Evolutionary conservation across 164 flowering plant genomes (phyloP).

Genomic region (Stephania cephalantha): DNA sequence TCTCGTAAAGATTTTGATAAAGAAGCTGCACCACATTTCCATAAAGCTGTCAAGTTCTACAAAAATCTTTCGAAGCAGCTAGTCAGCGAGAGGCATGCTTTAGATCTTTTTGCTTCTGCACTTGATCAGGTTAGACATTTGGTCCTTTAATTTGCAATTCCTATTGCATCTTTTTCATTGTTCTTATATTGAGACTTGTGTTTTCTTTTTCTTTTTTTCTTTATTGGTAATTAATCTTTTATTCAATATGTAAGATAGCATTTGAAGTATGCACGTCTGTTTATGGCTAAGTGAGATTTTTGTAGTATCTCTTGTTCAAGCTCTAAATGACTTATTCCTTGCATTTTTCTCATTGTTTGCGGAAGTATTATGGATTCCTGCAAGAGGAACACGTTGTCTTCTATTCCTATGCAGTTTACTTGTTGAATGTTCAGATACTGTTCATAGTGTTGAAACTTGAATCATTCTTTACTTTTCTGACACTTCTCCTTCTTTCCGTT

Average conservation of each 20-base stretch:
- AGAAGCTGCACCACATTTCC: slow-evolving; percentile 84
- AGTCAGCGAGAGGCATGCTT: slow-evolving; percentile 83
- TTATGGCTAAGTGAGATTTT: background rate
- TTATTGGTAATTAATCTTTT: background rate
- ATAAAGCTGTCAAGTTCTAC: slow-evolving; percentile 87
- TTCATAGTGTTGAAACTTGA: background rate
- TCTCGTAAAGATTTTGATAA: slow-evolving; percentile 98
- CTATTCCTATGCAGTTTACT: background rate
- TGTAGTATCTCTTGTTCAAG: background rate
- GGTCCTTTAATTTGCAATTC: background rate
- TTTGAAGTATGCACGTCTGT: background rate
- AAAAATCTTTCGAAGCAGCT: slow-evolving; percentile 81
- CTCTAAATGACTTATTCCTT: background rate
- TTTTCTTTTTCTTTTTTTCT: background rate
- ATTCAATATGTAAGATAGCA: background rate
- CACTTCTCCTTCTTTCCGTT: background rate
- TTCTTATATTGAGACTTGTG: background rate
- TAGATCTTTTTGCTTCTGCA: slow-evolving; percentile 96
- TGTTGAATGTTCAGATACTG: background rate
- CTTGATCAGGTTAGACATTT: slow-evolving; percentile 78
- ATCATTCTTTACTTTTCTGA: background rate
- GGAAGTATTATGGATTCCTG: background rate
- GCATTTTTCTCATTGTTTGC: background rate
- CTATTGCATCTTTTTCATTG: background rate
- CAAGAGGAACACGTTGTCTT: background rate